A percentile compares a stretch with the other conserved stretches of the same genome.
phyloP scores from a whole-genome alignment of 208 protist species.

The Borovskyia barvae region DNA sequence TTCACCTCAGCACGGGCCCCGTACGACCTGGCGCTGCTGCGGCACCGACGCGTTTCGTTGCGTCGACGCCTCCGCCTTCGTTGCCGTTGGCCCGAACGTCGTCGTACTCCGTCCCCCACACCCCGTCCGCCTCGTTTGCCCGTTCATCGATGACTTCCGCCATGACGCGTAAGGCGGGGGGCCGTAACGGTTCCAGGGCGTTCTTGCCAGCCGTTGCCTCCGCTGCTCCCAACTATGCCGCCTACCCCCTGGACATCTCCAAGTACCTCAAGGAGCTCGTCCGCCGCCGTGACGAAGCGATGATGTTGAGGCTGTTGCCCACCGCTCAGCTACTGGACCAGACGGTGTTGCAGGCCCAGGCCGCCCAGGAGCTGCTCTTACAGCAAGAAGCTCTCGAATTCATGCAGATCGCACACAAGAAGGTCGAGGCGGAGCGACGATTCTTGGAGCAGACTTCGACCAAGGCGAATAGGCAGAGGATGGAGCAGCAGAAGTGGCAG shows the following conservation, averaged over 20 bases:
- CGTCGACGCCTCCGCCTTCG: neutral
- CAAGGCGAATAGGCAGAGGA: constrained; percentile 19
- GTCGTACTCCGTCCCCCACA: neutral
- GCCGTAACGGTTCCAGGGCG: constrained; percentile 2
- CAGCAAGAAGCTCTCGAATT: constrained; percentile 48
- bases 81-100: neutral
- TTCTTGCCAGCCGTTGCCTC: constrained; percentile 12
- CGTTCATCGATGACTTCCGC: neutral
- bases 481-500: constrained; percentile 53
- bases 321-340: constrained; percentile 57
- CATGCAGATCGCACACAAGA: constrained; percentile 43
- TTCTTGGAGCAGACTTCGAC: constrained; percentile 33
- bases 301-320: constrained; percentile 56
- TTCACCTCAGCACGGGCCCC: neutral
- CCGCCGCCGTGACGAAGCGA: constrained; percentile 39
- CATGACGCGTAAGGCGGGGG: constrained; percentile 1
- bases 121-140: constrained; percentile 3
- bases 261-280: constrained; percentile 64
- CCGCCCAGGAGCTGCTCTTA: constrained; percentile 36
- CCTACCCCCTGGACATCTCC: constrained; percentile 38
- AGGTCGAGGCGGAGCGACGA: constrained; percentile 41
- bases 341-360: constrained; percentile 46
- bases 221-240: constrained; percentile 11
- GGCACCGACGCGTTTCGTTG: neutral
- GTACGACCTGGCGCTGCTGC: neutral